A percentile compares a stretch with the other conserved stretches of the same genome.
Conservation (phyloP, 169 alveolate species). For the Plasmodium gallinaceum region DNA sequence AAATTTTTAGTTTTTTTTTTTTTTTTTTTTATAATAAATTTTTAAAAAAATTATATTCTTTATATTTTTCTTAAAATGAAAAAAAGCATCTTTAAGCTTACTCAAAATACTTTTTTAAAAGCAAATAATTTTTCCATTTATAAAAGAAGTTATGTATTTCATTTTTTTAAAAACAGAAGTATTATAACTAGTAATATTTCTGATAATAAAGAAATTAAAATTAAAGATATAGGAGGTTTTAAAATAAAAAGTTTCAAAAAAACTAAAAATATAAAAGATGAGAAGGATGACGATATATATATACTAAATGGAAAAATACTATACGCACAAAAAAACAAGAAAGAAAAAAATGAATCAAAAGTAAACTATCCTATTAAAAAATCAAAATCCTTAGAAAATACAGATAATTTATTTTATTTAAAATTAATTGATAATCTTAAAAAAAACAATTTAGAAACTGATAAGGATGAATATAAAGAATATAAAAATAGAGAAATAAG, state of each 20-base stretch:
- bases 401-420: conserved; percentile 18
- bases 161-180: conserved; percentile 6
- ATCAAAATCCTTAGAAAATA: conserved; percentile 11
- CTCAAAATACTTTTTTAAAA: conserved; percentile 17
- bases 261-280: conserved; percentile 38
- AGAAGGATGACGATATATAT: conserved; percentile 48
- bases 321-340: conserved; percentile 57
- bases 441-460: conserved; percentile 10
- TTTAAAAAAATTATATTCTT: not conserved
- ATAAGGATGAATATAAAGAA: not conserved
- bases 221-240: conserved; percentile 16
- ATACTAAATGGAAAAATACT: conserved; percentile 61
- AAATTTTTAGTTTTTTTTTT: too few species aligned
- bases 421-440: conserved; percentile 32
- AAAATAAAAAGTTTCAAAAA: conserved; percentile 57
- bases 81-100: conserved; percentile 4
- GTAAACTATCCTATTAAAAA: conserved; percentile 13
- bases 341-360: conserved; percentile 46
- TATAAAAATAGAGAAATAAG: not conserved
- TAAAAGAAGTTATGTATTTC: not conserved
- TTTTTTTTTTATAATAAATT: too few species aligned
- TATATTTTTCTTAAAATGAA: conserved; percentile 4
- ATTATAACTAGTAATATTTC: conserved; percentile 22
- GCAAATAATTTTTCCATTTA: not conserved
- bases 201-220: conserved; percentile 44